A percentile compares a stretch with the other conserved stretches of the same genome.
Conservation (phyloP, 2,329 filamentous ascomycete species). For the Xenoacremonium recifei region DNA sequence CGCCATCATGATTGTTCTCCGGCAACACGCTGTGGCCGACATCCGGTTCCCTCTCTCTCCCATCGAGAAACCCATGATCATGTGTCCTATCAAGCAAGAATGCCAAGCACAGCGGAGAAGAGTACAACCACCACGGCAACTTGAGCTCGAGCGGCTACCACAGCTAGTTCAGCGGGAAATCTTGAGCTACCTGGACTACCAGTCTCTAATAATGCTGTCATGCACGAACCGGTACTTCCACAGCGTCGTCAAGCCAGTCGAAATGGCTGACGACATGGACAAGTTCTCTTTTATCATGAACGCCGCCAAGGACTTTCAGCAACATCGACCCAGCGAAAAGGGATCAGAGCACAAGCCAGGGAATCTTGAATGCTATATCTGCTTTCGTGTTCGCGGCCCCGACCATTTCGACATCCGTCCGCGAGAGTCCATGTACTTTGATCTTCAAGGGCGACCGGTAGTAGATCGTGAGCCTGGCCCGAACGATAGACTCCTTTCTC, state of each 20-base stretch:
- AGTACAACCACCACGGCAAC: slow-evolving; percentile 13
- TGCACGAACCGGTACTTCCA: slow-evolving; percentile 35
- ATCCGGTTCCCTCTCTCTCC: slow-evolving; percentile 14
- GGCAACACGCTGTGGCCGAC: slow-evolving; percentile 16
- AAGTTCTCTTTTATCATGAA: slow-evolving; percentile 41
- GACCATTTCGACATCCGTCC: slow-evolving; percentile 39
- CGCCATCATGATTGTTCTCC: slow-evolving; percentile 30
- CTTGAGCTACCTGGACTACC: slow-evolving; percentile 37
- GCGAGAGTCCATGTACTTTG: slow-evolving; percentile 31
- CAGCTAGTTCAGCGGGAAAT: slow-evolving; percentile 32
- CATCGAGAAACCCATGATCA: neutral
- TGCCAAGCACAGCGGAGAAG: neutral
- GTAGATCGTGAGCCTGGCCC: slow-evolving; percentile 26
- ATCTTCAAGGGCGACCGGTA: slow-evolving; percentile 29
- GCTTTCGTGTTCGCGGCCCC: slow-evolving; percentile 39
- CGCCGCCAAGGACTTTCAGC: slow-evolving; percentile 39
- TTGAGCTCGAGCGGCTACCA: slow-evolving; percentile 33
- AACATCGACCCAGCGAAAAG: slow-evolving; percentile 38
- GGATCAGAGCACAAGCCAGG: slow-evolving; percentile 37
- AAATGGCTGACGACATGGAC: slow-evolving; percentile 33
- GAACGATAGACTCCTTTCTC: slow-evolving; percentile 28
- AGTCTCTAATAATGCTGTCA: slow-evolving; percentile 39
- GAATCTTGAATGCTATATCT: slow-evolving; percentile 42
- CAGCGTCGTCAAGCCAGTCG: slow-evolving; percentile 30
- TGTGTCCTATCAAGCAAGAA: neutral